Conservation (phyloP, 2,329 filamentous ascomycete species). For the Tricladium varicosporioides region DNA sequence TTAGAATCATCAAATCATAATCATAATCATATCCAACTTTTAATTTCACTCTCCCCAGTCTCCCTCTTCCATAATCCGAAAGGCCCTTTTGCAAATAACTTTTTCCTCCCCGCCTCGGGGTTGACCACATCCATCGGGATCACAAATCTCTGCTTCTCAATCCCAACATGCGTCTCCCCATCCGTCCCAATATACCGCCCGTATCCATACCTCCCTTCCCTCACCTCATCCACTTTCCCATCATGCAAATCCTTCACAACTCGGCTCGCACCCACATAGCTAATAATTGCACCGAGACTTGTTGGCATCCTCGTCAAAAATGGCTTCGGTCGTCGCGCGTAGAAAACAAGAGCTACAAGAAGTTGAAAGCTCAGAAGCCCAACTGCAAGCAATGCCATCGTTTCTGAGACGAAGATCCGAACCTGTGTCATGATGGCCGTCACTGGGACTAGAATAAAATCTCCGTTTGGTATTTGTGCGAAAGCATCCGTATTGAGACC, state of each 20-base stretch:
- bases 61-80: not conserved
- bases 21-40: slow-evolving; percentile 18
- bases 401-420: slow-evolving; percentile 47
- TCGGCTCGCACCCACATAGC: slow-evolving; percentile 47
- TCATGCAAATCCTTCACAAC: slow-evolving; percentile 38
- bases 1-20: too few species aligned
- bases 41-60: slow-evolving; percentile 10
- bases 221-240: not conserved
- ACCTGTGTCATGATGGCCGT: slow-evolving; percentile 9
- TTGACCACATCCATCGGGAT: slow-evolving; percentile 29
- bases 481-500: slow-evolving; percentile 43
- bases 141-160: slow-evolving; percentile 49
- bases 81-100: not conserved
- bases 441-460: not conserved
- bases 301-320: slow-evolving; percentile 52
- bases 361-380: slow-evolving; percentile 44
- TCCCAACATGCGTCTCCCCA: slow-evolving; percentile 46
- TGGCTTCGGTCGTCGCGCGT: slow-evolving; percentile 38
- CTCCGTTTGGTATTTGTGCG: slow-evolving; percentile 7
- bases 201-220: slow-evolving; percentile 42
- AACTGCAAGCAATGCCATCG: slow-evolving; percentile 46
- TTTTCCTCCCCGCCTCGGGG: slow-evolving; percentile 15
- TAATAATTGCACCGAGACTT: slow-evolving; percentile 45
- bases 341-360: slow-evolving; percentile 43
- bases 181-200: slow-evolving; percentile 49